A percentile compares a stretch with the other conserved stretches of the same genome.
These are phyloP conservation scores for Thecamonas trahens DNA, from an alignment of 78 protist genomes.

Conservation along the genomic window DNA sequence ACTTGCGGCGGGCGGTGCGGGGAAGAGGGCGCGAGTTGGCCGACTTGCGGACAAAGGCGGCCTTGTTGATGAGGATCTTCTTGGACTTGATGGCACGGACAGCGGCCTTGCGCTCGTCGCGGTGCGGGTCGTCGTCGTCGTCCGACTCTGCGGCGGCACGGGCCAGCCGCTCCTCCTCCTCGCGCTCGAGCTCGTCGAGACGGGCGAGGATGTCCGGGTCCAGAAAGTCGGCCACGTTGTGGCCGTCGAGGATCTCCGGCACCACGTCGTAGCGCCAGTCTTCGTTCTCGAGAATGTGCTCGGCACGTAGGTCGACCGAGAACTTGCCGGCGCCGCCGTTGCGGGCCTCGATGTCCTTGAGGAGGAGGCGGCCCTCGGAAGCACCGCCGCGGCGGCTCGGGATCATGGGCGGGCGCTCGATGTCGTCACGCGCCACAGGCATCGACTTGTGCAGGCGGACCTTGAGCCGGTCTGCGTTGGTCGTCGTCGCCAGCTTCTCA, in stretches of 20 bases:
- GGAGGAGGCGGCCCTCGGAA: neutral
- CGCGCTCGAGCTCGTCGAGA: constrained; percentile 78
- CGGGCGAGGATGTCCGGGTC: constrained; percentile 86
- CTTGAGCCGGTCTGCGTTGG: constrained; percentile 18
- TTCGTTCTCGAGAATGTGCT: constrained; percentile 36
- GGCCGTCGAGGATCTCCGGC: constrained; percentile 98
- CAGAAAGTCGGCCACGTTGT: constrained; percentile 90
- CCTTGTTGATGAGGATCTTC: neutral
- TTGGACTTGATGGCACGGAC: neutral
- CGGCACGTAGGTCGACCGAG: constrained; percentile 16
- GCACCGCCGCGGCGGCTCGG: neutral
- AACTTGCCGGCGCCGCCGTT: constrained; percentile 66
- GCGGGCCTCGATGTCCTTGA: constrained; percentile 20
- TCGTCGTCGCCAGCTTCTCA: constrained; percentile 19
- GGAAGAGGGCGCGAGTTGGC: neutral
- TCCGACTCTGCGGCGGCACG: constrained; percentile 8
- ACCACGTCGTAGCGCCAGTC: constrained; percentile 90
- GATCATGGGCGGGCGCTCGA: neutral
- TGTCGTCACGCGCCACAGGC: constrained; percentile 70
- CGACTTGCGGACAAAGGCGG: neutral
- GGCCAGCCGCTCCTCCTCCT: constrained; percentile 57
- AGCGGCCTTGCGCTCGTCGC: neutral
- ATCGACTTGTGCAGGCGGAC: constrained; percentile 71
- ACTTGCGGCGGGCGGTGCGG: neutral
- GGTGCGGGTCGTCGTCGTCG: constrained; percentile 6